Evolutionary conservation across 2,329 filamentous ascomycete species (phyloP).

Genomic region (Trichoderma sp.): DNA sequence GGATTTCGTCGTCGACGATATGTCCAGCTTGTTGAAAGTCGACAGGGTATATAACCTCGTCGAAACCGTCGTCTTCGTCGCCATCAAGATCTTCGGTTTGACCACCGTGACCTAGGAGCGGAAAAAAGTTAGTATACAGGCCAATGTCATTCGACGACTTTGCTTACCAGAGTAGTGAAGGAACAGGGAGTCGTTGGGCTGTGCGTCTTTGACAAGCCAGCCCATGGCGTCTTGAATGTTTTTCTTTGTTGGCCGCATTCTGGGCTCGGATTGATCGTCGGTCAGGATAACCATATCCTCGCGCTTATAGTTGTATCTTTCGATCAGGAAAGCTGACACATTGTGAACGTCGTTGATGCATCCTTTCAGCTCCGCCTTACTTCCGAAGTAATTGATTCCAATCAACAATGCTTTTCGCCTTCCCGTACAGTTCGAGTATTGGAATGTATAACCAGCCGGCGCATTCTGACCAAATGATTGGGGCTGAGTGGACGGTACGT

Average conservation of each 20-base stretch:
- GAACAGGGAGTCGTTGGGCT: constrained; percentile 76
- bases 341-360: constrained; percentile 85
- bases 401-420: constrained; percentile 75
- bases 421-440: constrained; percentile 76
- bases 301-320: constrained; percentile 70
- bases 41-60: constrained; percentile 79
- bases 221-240: constrained; percentile 77
- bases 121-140: constrained; percentile 1
- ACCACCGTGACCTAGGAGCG: constrained; percentile 68
- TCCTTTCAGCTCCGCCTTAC: constrained; percentile 70
- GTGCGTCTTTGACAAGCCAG: constrained; percentile 73
- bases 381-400: constrained; percentile 80
- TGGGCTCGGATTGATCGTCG: constrained; percentile 71
- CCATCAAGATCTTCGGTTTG: constrained; percentile 74
- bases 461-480: constrained; percentile 66
- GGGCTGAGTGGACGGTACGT: constrained; percentile 49
- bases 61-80: constrained; percentile 76
- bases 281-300: constrained; percentile 82
- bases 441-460: constrained; percentile 70
- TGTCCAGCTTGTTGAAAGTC: constrained; percentile 71
- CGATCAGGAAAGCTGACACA: constrained; percentile 70
- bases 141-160: not conserved
- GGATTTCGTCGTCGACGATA: constrained; percentile 79
- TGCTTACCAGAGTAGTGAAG: constrained; percentile 71
- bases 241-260: constrained; percentile 72